Conservation (phyloP, 2,329 filamentous ascomycete genomes). For the Xylariaceae sp. region DNA sequence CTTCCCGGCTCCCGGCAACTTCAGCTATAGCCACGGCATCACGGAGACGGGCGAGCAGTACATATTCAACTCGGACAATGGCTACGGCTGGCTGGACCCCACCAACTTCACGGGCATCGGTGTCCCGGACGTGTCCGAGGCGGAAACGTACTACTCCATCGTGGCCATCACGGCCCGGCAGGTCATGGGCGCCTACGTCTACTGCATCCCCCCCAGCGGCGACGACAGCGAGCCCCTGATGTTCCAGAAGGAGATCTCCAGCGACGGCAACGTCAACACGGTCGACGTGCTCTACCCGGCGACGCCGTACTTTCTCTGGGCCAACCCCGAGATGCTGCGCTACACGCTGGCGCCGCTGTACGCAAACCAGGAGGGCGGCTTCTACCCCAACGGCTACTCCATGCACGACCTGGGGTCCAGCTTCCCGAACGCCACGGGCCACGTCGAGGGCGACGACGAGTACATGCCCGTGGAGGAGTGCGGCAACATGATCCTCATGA, state of each 20-base stretch:
- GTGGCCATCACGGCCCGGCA: constrained; percentile 70
- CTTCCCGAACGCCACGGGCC: constrained; percentile 67
- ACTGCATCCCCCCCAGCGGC: constrained; percentile 52
- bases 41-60: constrained; percentile 9
- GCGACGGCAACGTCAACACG: constrained; percentile 71
- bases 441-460: constrained; percentile 58
- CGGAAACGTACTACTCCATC: constrained; percentile 67
- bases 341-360: constrained; percentile 70
- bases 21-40: constrained; percentile 12
- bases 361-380: constrained; percentile 69
- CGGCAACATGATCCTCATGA: constrained; percentile 70
- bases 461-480: constrained; percentile 70
- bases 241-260: constrained; percentile 79
- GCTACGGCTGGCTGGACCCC: constrained; percentile 17
- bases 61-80: constrained; percentile 11
- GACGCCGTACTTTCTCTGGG: constrained; percentile 78
- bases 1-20: constrained; percentile 16
- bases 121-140: constrained; percentile 67
- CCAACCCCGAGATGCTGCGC: constrained; percentile 68
- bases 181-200: constrained; percentile 68
- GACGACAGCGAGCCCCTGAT: constrained; percentile 51
- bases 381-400: constrained; percentile 72
- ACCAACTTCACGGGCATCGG: constrained; percentile 38
- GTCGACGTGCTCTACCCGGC: constrained; percentile 80
- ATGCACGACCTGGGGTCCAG: constrained; percentile 66